Evolutionary conservation across 1,284 basidiomycete genomes (phyloP), one percentile per base, ranked within the genome.

Genomic region (Retiboletus flavoniger): DNA sequence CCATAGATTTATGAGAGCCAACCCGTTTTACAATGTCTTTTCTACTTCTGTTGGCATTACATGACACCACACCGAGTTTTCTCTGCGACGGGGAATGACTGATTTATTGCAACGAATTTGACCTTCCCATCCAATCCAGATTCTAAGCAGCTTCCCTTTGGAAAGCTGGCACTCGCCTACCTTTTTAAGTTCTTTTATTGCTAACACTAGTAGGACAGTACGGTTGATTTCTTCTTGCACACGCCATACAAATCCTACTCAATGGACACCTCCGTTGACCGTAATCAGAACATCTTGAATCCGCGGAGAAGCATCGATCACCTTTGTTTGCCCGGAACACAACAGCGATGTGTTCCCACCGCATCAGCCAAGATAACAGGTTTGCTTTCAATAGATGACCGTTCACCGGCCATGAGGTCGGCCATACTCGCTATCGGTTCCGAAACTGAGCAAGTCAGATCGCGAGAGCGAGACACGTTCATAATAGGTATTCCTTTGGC

Each of bases 1-100:
- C 43, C 56, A 57, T 69, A 68, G 67, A 68, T 64, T 58, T 52
- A 63, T 44, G 58, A 58, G 52, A 54, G 49, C 47, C 56, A 53
- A 52, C 52, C 35, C 51, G 21, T 51, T 67, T 58, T 54, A 47
- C 51, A 50, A 47, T 47, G 56, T 58, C 55, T 45, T 53, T 58
- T 60, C 45, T 57, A 54, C 46, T 55, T 47, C 50, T 53, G 53
- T 57, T 51, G 53, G 53, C 54, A 55, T 36, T 34, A 50, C 40
- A 51, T 49, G 45, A 54, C 46, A 42, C 36, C n/a, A 31, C 47
- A 13, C 36, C 31, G 16, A 29, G n/a, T 38, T 59, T 54, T 47
- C 19, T 52, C 48, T 47, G 41, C 26, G 41, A 45, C 43, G 53
- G 42, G 29, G 41, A 29, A 45, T 32, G 35, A 51, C 44, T 40